These are phyloP conservation scores for Aspergillus campestris DNA, from an alignment of 495 filamentous ascomycete genomes.

Conservation along the genomic window DNA sequence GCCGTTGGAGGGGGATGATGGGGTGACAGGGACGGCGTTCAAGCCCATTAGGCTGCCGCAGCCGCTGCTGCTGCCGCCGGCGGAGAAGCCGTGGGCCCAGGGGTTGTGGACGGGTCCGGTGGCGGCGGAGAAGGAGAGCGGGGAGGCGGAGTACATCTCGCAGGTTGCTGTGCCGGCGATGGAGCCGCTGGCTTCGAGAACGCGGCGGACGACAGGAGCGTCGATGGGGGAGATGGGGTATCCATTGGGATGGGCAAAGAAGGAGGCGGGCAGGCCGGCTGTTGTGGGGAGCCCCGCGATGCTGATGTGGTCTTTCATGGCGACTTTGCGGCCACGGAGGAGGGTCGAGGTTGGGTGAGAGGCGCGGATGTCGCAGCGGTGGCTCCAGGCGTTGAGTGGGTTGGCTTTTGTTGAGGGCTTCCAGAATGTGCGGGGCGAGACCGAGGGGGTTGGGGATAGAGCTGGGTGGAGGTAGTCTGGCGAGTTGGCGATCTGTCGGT, in stretches of 20 bases:
- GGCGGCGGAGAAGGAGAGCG: constrained; percentile 26
- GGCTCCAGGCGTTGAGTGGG: constrained; percentile 32
- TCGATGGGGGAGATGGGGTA: constrained; percentile 24
- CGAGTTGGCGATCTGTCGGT: constrained; percentile 10
- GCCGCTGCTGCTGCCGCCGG: constrained; percentile 47
- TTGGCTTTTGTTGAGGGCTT: constrained; percentile 19
- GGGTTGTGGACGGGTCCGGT: constrained; percentile 41
- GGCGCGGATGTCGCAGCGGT: constrained; percentile 15
- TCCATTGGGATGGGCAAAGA: constrained; percentile 13
- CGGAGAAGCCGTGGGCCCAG: constrained; percentile 26
- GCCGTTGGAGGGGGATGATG: constrained; percentile 3
- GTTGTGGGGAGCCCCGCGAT: constrained; percentile 26
- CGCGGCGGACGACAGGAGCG: constrained; percentile 29
- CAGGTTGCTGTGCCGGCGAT: constrained; percentile 33
- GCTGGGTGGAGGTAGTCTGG: constrained; percentile 24
- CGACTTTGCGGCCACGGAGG: constrained; percentile 21
- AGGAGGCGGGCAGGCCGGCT: constrained; percentile 20
- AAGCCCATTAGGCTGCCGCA: constrained; percentile 40
- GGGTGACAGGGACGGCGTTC: constrained; percentile 16
- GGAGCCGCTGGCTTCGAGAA: constrained; percentile 29
- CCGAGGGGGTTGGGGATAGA: constrained; percentile 9
- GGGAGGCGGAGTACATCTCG: constrained; percentile 33
- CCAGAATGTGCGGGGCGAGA: constrained; percentile 12
- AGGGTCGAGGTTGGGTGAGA: constrained; percentile 5
- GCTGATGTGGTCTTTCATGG: constrained; percentile 31